A percentile compares a stretch with the other conserved stretches of the same genome.
Evolutionary conservation across 495 filamentous ascomycete species (phyloP).

Genomic region (Platismatia glauca): DNA sequence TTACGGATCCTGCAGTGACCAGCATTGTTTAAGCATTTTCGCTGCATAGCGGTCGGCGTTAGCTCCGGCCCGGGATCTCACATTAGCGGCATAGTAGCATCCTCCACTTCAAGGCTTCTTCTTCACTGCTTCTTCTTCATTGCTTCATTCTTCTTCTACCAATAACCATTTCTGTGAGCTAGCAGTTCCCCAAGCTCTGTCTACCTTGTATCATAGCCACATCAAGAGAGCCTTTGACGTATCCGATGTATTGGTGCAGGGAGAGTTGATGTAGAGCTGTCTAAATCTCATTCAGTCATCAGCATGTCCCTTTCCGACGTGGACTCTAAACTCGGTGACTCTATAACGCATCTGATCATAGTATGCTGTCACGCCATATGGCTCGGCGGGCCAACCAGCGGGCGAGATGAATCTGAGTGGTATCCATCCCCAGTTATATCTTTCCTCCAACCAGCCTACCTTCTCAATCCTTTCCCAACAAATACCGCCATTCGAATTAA

Average conservation of each 20-base stretch:
- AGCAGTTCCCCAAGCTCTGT: not conserved
- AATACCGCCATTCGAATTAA: too few species aligned
- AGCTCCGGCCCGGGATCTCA: conserved; percentile 7
- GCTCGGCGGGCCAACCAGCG: conserved; percentile 51
- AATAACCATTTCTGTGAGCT: not conserved
- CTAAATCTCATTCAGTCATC: not conserved
- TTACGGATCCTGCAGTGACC: not conserved
- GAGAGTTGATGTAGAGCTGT: not conserved
- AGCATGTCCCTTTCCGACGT: not conserved
- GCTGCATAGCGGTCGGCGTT: conserved; percentile 16
- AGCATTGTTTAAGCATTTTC: not conserved
- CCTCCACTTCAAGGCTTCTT: not conserved
- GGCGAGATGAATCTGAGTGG: conserved; percentile 58
- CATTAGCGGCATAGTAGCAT: conserved; percentile 12
- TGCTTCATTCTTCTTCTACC: not conserved
- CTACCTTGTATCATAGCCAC: not conserved
- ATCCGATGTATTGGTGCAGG: not conserved
- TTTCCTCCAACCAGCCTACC: not conserved
- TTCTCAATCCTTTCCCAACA: too few species aligned
- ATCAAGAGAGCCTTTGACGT: not conserved
- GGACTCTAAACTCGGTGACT: not conserved
- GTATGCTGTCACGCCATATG: conserved; percentile 81
- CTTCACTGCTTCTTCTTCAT: too few species aligned
- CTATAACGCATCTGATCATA: conserved; percentile 48
- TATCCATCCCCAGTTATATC: conserved; percentile 24